These are phyloP conservation scores for Pseudocercospora fijiensis DNA, from an alignment of 2,329 filamentous ascomycete species.

Conservation along the genomic window DNA sequence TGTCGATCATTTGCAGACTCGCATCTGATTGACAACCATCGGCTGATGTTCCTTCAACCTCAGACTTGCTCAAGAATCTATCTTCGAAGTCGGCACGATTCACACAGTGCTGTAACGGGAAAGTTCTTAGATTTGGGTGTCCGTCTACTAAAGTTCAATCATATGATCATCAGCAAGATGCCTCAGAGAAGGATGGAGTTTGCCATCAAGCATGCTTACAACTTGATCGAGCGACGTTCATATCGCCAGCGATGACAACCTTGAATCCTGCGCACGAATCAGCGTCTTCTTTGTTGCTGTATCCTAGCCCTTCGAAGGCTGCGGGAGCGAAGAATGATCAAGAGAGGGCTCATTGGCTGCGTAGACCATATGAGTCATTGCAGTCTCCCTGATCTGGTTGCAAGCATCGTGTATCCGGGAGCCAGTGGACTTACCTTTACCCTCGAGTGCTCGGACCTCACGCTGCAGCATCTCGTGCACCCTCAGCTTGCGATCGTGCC, in stretches of 20 bases:
- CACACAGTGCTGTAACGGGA: constrained; percentile 48
- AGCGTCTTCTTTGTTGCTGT: background rate
- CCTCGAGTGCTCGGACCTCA: constrained; percentile 47
- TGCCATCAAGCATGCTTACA: background rate
- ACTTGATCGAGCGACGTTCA: constrained; percentile 51
- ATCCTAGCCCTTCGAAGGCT: background rate
- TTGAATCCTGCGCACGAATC: constrained; percentile 34
- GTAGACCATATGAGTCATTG: background rate
- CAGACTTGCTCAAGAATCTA: constrained; percentile 45
- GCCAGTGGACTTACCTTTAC: constrained; percentile 24
- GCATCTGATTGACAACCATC: constrained; percentile 3
- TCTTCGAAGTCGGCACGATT: constrained; percentile 54
- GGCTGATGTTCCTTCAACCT: constrained; percentile 11
- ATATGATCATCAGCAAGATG: background rate
- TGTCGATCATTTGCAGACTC: constrained; percentile 45
- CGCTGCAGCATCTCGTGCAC: constrained; percentile 50
- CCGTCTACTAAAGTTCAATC: constrained; percentile 43
- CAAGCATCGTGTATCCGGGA: background rate
- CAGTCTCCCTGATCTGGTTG: background rate
- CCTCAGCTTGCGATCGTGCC: constrained; percentile 53
- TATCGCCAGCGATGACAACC: constrained; percentile 53
- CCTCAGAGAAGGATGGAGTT: background rate
- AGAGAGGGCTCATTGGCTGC: background rate
- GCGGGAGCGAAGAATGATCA: background rate
- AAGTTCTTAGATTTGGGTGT: constrained; percentile 48